phyloP scores from a whole-genome alignment of 192 early-diverging fungal genomes.

The Backusella tuberculispora region DNA sequence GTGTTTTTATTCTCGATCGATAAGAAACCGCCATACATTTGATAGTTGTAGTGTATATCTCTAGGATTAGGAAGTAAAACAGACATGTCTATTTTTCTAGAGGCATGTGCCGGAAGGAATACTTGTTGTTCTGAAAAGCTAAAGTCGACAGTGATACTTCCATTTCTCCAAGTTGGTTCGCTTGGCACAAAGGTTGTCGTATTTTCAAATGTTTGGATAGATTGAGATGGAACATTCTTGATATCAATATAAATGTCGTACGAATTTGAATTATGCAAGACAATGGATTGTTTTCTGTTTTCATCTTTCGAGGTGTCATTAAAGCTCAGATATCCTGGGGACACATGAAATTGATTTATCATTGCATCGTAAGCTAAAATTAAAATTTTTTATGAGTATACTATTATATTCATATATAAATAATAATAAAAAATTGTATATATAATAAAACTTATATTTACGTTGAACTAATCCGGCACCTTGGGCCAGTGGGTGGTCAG shows the following conservation, averaged over 20 bases:
- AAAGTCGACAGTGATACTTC: slow-evolving; percentile 13
- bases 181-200: slow-evolving; percentile 5
- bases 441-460: neutral
- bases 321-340: slow-evolving; percentile 55
- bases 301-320: slow-evolving; percentile 47
- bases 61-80: slow-evolving; percentile 25
- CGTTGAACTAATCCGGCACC: slow-evolving; percentile 61
- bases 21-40: slow-evolving; percentile 53
- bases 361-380: slow-evolving; percentile 45
- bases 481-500: slow-evolving; percentile 44
- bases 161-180: slow-evolving; percentile 10
- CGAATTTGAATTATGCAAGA: slow-evolving; percentile 47
- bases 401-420: neutral
- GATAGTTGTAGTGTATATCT: slow-evolving; percentile 33
- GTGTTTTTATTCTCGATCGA: slow-evolving; percentile 26
- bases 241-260: slow-evolving; percentile 42
- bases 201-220: slow-evolving; percentile 45
- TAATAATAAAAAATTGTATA: neutral
- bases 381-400: neutral
- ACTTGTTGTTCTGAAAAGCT: slow-evolving; percentile 18
- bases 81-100: slow-evolving; percentile 16
- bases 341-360: slow-evolving; percentile 39
- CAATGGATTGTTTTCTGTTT: slow-evolving; percentile 41
- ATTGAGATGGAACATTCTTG: slow-evolving; percentile 39
- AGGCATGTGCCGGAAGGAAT: slow-evolving; percentile 17